phyloP scores from a whole-genome alignment of 1,284 basidiomycete genomes.

The Ceratobasidium sp. region DNA sequence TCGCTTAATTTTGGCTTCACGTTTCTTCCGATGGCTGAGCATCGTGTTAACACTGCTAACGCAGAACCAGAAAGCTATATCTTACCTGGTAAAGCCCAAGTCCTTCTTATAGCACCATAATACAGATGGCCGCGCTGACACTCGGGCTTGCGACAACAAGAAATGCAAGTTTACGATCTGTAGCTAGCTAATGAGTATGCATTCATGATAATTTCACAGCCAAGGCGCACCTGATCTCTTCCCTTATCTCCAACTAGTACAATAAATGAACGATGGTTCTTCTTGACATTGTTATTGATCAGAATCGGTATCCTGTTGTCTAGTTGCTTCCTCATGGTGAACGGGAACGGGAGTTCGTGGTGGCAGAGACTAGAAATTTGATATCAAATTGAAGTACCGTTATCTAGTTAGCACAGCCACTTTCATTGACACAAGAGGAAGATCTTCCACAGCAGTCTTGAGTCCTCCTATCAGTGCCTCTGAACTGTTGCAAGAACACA shows the following conservation, averaged over 20 bases:
- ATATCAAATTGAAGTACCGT: constrained; percentile 37
- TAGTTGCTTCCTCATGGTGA: constrained; percentile 65
- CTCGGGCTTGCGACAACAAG: constrained; percentile 89
- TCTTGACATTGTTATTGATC: constrained; percentile 93
- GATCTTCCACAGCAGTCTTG: neutral
- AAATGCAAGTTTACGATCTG: constrained; percentile 97
- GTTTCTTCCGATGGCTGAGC: constrained; percentile 92
- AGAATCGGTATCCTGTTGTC: constrained; percentile 94
- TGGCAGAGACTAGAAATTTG: constrained; percentile 42
- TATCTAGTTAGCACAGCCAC: constrained; percentile 40
- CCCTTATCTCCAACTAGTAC: constrained; percentile 97
- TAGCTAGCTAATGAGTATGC: constrained; percentile 6
- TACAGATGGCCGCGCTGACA: constrained; percentile 90
- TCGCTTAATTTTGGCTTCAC: constrained; percentile 93
- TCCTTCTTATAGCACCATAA: constrained; percentile 99
- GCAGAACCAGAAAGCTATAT: constrained; percentile 52
- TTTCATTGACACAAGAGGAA: neutral
- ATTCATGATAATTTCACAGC: neutral
- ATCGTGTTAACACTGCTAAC: constrained; percentile 53
- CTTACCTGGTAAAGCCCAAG: constrained; percentile 90
- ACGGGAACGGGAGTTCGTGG: constrained; percentile 7
- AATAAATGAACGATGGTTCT: constrained; percentile 95
- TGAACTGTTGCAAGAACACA: neutral
- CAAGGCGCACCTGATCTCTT: constrained; percentile 80
- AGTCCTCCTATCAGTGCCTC: neutral